Conservation (phyloP, 805 yeast species). For the Candida tallmaniae region DNA sequence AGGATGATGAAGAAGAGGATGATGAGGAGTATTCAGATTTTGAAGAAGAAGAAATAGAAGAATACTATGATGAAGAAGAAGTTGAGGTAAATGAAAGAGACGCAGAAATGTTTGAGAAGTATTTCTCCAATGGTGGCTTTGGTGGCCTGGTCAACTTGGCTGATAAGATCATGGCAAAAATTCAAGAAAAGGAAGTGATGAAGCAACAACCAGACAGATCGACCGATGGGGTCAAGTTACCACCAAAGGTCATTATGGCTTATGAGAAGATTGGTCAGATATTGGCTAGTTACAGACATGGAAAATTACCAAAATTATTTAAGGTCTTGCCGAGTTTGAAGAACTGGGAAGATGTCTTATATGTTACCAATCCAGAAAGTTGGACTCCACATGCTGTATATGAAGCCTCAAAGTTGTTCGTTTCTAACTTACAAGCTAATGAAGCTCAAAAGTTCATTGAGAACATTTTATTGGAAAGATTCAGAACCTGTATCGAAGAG, state of each 20-base stretch:
- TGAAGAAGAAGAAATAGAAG: slow-evolving; percentile 54
- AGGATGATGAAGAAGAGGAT: slow-evolving; percentile 34
- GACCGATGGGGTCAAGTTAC: slow-evolving; percentile 75
- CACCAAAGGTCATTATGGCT: slow-evolving; percentile 95
- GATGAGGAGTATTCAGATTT: slow-evolving; percentile 48
- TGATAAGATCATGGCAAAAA: slow-evolving; percentile 88
- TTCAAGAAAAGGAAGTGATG: slow-evolving; percentile 62
- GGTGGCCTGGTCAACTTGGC: slow-evolving; percentile 65
- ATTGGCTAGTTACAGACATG: slow-evolving; percentile 85
- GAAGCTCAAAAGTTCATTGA: slow-evolving; percentile 85
- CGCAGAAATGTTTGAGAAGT: slow-evolving; percentile 76
- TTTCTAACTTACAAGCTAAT: slow-evolving; percentile 79
- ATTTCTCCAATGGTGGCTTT: slow-evolving; percentile 40
- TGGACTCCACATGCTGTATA: slow-evolving; percentile 96
- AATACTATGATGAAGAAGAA: slow-evolving; percentile 53
- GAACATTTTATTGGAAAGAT: slow-evolving; percentile 62
- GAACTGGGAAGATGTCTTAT: slow-evolving; percentile 94
- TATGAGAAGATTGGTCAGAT: slow-evolving; percentile 88
- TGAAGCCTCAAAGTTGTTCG: slow-evolving; percentile 92
- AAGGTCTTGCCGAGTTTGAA: slow-evolving; percentile 88
- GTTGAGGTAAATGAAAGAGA: slow-evolving; percentile 74
- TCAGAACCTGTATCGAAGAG: slow-evolving; percentile 66
- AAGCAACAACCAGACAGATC: slow-evolving; percentile 28
- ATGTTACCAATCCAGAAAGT: slow-evolving; percentile 83
- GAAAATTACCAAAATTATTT: slow-evolving; percentile 93